Percentiles rank a stretch among this genome's conserved stretches.
These are phyloP conservation scores for Sugiyamaella xylanicola DNA, from an alignment of 1,139 yeast genomes.

Conservation along the genomic window DNA sequence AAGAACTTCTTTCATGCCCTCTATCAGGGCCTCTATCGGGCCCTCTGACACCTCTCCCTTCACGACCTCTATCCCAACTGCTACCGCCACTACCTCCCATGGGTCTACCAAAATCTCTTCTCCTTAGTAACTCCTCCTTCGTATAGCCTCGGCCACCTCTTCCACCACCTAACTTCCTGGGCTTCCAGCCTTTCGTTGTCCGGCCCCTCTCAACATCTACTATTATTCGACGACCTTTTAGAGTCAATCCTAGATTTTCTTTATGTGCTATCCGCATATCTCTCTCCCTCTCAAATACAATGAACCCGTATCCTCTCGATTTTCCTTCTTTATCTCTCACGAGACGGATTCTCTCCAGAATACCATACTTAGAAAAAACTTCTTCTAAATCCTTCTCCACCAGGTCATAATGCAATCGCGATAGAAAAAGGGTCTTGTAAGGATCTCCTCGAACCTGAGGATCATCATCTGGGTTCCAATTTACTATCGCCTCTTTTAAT, in stretches of 20 bases:
- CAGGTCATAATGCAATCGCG: conserved; percentile 65
- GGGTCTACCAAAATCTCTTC: conserved; percentile 21
- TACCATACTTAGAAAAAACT: conserved; percentile 66
- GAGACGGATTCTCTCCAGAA: conserved; percentile 65
- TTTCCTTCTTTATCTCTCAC: conserved; percentile 61
- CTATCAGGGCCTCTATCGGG: neutral
- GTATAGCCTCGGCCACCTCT: conserved; percentile 63
- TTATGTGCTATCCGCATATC: conserved; percentile 63
- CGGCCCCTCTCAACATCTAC: conserved; percentile 89
- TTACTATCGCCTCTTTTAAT: conserved; percentile 42
- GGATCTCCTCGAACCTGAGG: conserved; percentile 73
- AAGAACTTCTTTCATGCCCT: neutral
- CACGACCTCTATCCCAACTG: conserved; percentile 22
- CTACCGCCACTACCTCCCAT: conserved; percentile 23
- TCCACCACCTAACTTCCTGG: conserved; percentile 76
- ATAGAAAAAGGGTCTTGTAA: conserved; percentile 73
- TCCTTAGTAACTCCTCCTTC: conserved; percentile 27
- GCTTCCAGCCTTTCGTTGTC: conserved; percentile 74
- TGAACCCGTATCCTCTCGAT: conserved; percentile 83
- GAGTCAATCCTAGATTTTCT: conserved; percentile 56
- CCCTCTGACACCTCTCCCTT: conserved; percentile 20
- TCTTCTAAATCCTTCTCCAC: conserved; percentile 70
- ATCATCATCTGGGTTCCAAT: conserved; percentile 63
- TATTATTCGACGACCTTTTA: conserved; percentile 57
- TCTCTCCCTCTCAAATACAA: conserved; percentile 63